phyloP scores from a whole-genome alignment of 1,139 yeast species.

The Debaryomyces coudertii region DNA sequence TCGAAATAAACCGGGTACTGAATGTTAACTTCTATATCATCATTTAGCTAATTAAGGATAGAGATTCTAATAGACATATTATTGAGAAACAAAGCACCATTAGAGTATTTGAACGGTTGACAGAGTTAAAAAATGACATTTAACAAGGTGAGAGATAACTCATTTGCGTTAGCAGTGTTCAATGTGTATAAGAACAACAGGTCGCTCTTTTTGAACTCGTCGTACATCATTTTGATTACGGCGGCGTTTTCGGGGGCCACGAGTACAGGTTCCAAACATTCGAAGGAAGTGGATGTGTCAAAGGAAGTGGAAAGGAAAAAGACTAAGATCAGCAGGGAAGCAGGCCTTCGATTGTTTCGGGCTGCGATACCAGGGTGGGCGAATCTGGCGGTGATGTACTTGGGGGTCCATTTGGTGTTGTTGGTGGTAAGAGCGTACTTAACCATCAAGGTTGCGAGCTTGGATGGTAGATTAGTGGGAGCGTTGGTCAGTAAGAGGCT shows the following conservation, averaged over 20 bases:
- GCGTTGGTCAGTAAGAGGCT: slow-evolving; percentile 76
- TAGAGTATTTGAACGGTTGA: not conserved
- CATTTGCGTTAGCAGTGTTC: slow-evolving; percentile 31
- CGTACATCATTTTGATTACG: slow-evolving; percentile 50
- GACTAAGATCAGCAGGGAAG: slow-evolving; percentile 37
- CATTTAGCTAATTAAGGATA: not conserved
- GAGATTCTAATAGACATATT: not conserved
- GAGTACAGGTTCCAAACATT: slow-evolving; percentile 23
- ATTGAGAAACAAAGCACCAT: not conserved
- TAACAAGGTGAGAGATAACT: not conserved
- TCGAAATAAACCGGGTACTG: not conserved
- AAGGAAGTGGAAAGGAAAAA: slow-evolving; percentile 22
- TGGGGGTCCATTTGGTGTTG: slow-evolving; percentile 61
- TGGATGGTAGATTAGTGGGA: slow-evolving; percentile 87
- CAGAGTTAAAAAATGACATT: not conserved
- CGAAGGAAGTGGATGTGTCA: slow-evolving; percentile 12
- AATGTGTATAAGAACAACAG: slow-evolving; percentile 49
- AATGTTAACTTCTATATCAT: not conserved
- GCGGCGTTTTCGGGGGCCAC: slow-evolving; percentile 53
- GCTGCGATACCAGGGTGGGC: slow-evolving; percentile 43
- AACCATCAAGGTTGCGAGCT: slow-evolving; percentile 80
- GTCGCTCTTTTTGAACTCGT: slow-evolving; percentile 50
- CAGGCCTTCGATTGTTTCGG: slow-evolving; percentile 35
- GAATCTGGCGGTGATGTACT: slow-evolving; percentile 41
- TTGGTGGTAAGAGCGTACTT: slow-evolving; percentile 71